Conservation (phyloP, 2,329 filamentous ascomycete species). For the Monosporascus sp. region DNA sequence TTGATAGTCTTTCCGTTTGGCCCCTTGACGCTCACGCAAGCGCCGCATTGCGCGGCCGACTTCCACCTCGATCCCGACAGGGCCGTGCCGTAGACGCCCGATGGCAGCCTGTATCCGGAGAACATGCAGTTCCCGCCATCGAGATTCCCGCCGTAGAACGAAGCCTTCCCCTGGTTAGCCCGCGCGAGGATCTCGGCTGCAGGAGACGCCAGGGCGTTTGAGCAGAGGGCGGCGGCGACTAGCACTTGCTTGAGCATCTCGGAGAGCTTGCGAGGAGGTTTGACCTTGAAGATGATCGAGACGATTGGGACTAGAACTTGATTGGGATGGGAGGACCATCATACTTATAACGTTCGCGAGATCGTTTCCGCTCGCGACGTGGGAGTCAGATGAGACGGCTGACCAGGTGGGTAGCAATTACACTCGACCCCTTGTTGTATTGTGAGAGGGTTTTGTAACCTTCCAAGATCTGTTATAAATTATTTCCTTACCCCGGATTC, state of each 20-base stretch:
- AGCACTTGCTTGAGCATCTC: neutral
- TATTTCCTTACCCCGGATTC: too few species aligned
- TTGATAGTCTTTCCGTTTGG: conserved; percentile 52
- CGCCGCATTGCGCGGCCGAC: conserved; percentile 51
- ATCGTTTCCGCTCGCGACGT: too few species aligned
- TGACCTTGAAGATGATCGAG: too few species aligned
- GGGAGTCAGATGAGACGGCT: too few species aligned
- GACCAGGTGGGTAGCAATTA: too few species aligned
- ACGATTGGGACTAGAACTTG: too few species aligned
- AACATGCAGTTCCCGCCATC: conserved; percentile 60
- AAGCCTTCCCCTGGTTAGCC: neutral
- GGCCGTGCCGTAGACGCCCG: conserved; percentile 55
- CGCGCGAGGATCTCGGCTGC: neutral
- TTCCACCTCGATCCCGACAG: conserved; percentile 55
- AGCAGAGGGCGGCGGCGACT: neutral
- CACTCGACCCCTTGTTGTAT: too few species aligned
- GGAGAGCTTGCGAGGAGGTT: neutral
- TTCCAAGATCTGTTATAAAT: too few species aligned
- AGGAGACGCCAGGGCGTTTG: neutral
- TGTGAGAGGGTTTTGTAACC: too few species aligned
- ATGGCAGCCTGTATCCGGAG: conserved; percentile 55
- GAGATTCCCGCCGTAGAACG: conserved; percentile 52
- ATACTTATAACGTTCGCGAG: too few species aligned
- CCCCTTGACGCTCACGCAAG: conserved; percentile 55
- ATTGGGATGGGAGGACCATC: too few species aligned